A percentile compares a stretch with the other conserved stretches of the same genome.
Conservation (phyloP, 176 grass and related monocot genomes). For the Lolium perenne region DNA sequence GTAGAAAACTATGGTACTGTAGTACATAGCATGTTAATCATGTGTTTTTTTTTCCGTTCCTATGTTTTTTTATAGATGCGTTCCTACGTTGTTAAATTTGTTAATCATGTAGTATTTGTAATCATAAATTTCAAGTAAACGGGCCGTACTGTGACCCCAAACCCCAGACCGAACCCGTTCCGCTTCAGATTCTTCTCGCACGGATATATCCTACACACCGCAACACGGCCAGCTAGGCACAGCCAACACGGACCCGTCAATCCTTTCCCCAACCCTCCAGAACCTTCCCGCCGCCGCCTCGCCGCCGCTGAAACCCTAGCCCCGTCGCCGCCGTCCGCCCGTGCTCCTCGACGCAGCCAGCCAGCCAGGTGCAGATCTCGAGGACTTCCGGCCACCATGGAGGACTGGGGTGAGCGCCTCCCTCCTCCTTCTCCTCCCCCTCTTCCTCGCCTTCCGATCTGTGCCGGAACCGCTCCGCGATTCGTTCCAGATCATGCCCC, state of each 20-base stretch:
- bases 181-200: background rate
- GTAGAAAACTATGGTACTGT: no score
- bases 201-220: no score
- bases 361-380: conserved; percentile 36
- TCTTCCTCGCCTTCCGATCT: conserved; percentile 8
- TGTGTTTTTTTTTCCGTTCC: no score
- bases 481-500: background rate
- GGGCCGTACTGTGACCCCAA: background rate
- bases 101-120: no score
- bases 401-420: conserved; percentile 61
- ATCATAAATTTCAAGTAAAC: no score
- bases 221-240: background rate
- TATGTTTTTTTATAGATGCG: no score
- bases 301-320: conserved; percentile 33
- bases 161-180: background rate
- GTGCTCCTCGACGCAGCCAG: no score
- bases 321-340: no score
- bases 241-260: background rate
- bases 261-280: conserved; percentile 30
- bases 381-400: conserved; percentile 34
- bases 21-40: no score
- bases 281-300: conserved; percentile 30
- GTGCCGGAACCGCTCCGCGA: background rate
- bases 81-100: no score
- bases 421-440: background rate